phyloP scores from a whole-genome alignment of 2,329 filamentous ascomycete genomes.

The Paraphaeosphaeria minitans region DNA sequence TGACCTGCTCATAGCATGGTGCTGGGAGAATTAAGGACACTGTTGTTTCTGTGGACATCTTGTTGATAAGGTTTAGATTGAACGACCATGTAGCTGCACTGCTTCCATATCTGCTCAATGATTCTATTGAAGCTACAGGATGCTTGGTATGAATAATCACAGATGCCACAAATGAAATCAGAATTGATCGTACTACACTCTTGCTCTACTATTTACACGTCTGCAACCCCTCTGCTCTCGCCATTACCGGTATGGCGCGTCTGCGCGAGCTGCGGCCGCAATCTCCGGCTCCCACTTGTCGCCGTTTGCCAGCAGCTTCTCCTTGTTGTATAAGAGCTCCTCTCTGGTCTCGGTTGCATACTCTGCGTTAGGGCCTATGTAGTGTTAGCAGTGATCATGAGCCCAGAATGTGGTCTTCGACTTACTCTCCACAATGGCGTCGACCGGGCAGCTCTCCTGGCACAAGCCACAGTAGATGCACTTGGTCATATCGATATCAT shows the following conservation, averaged over 20 bases:
- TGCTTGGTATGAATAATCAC: not conserved
- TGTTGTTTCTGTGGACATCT: not conserved
- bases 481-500: slow-evolving; percentile 99
- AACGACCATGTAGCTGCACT: not conserved
- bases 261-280: slow-evolving; percentile 87
- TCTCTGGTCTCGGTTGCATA: slow-evolving; percentile 82
- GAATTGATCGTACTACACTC: slow-evolving; percentile 22
- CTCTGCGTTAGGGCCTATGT: slow-evolving; percentile 69
- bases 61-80: not conserved
- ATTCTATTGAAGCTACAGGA: not conserved
- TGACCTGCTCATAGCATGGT: not conserved
- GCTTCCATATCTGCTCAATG: not conserved
- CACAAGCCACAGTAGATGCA: slow-evolving; percentile 99
- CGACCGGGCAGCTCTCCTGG: slow-evolving; percentile 98
- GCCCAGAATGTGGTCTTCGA: slow-evolving; percentile 11
- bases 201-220: slow-evolving; percentile 42
- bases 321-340: slow-evolving; percentile 97
- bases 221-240: slow-evolving; percentile 13
- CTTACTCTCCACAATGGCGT: slow-evolving; percentile 82
- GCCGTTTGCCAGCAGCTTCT: slow-evolving; percentile 81
- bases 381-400: slow-evolving; percentile 20
- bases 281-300: slow-evolving; percentile 92
- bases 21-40: not conserved
- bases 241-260: slow-evolving; percentile 71
- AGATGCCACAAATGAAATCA: slow-evolving; percentile 29